Base-by-base conservation (phyloP, 2,329 filamentous ascomycete species). In the Microcyclospora tardicrescens region DNA sequence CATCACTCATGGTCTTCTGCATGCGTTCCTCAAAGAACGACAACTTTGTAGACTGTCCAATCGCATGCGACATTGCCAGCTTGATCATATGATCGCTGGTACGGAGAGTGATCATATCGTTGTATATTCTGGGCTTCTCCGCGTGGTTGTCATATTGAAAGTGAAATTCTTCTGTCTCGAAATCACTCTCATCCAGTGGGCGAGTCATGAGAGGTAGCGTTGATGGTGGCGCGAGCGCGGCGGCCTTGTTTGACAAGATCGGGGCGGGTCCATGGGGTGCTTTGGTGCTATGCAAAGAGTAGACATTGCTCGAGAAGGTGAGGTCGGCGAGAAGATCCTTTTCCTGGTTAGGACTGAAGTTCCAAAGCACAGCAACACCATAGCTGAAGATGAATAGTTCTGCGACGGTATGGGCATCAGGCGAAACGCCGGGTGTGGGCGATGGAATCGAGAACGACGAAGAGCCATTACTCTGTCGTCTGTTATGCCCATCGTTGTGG, bases 1-100 rank as follows among this genome's bases (percentile, higher is more conserved):
- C 89, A 50, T 89, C 81, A 5, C 78, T 68, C 87, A 98, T 95
- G 1, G 93, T 95, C 53, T 84, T 75, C 36, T 82, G 81, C 89
- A 98, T 95, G 41, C 83, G 76, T 62, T 94, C 91, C 60, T 98
- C 91, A 53, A 98, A 98, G 59, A 91, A 85, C 56, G 82, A 91
- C 31, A 98, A 68, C 61, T 95, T 96, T 0, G 91, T 98, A 60
- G 87, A 95, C 62, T 98, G 91, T 1, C 86, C 86, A 50, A 98
- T 95, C 29, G 87, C 91, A 58, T 98, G 91, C 59, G 84, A 93
- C 67, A 98, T 98, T 28, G 89, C 86, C 12, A 98, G 71, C 63
- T 96, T 96, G 58, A 96, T 93, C 89, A 98, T 96, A 64, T 98
- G 91, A 63, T 98, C 91, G 30, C 84, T 80, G 43, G 85, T 93